These are phyloP conservation scores for Ophiostoma sp. DNA, from an alignment of 2,329 filamentous ascomycete genomes.

Conservation along the genomic window DNA sequence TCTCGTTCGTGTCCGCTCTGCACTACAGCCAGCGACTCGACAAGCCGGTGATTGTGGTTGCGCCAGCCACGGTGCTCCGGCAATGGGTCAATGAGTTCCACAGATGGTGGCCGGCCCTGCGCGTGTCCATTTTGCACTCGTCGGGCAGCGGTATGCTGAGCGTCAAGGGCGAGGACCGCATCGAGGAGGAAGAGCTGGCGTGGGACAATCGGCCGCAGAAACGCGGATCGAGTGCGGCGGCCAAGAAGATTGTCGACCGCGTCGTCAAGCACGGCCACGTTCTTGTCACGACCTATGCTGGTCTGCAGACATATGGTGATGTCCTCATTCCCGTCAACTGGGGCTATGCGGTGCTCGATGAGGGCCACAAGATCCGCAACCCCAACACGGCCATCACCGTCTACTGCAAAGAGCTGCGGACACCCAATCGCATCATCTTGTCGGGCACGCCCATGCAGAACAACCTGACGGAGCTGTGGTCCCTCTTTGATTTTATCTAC, in stretches of 20 bases:
- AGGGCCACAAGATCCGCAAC: constrained; percentile 97
- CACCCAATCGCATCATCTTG: constrained; percentile 85
- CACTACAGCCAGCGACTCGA: constrained; percentile 86
- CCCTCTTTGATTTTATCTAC: constrained; percentile 94
- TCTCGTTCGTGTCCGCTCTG: constrained; percentile 81
- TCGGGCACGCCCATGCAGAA: constrained; percentile 98
- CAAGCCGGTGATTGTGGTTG: constrained; percentile 86
- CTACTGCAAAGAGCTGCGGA: constrained; percentile 89
- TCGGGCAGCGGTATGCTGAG: constrained; percentile 92
- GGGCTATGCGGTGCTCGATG: constrained; percentile 92
- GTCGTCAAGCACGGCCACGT: constrained; percentile 86
- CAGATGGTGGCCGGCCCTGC: constrained; percentile 97
- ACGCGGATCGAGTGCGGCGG: constrained; percentile 63
- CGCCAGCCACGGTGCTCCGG: constrained; percentile 89
- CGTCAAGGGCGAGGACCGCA: constrained; percentile 24
- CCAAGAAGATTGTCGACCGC: constrained; percentile 76
- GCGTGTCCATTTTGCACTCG: constrained; percentile 91
- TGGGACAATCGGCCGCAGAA: constrained; percentile 42
- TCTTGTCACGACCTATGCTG: constrained; percentile 92
- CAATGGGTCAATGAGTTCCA: constrained; percentile 99
- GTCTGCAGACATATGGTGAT: constrained; percentile 87
- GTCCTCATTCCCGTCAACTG: constrained; percentile 80
- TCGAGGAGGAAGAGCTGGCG: constrained; percentile 56
- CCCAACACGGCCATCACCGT: constrained; percentile 94
- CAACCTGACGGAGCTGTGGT: constrained; percentile 93